A percentile compares a stretch with the other conserved stretches of the same genome.
Evolutionary conservation across 495 filamentous ascomycete species (phyloP).

Genomic region (Aspergillus sclerotiicarbonarius): DNA sequence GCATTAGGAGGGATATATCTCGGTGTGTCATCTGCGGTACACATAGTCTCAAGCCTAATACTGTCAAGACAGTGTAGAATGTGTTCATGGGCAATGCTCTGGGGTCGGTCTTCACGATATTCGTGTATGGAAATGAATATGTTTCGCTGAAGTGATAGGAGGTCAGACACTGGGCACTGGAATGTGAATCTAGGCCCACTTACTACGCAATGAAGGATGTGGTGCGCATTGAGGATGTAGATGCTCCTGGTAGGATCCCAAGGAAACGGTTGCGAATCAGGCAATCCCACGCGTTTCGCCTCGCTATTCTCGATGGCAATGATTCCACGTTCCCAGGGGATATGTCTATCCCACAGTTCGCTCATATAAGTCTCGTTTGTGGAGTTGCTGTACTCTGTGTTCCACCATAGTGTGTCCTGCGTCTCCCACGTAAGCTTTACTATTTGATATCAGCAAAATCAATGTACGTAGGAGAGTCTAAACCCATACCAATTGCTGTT

Average conservation of each 20-base stretch:
- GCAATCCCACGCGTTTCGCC: neutral
- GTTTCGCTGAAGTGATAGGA: neutral
- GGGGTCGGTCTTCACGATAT: neutral
- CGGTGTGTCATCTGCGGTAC: neutral
- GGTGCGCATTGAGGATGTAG: slow-evolving; percentile 1
- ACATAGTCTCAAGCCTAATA: neutral
- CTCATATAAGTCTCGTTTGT: neutral
- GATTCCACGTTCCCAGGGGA: neutral
- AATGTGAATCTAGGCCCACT: neutral
- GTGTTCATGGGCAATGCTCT: neutral
- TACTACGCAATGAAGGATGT: neutral
- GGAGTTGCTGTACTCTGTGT: neutral
- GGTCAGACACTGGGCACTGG: neutral
- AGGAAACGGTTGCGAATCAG: neutral
- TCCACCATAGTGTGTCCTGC: neutral
- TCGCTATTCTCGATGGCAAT: neutral
- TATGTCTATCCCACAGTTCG: neutral
- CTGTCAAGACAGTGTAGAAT: neutral
- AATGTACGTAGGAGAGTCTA: too few species aligned
- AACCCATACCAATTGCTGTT: too few species aligned
- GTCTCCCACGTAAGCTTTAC: neutral
- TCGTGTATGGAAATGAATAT: neutral
- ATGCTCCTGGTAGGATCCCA: neutral
- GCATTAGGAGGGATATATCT: neutral
- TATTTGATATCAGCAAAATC: neutral